A percentile compares a stretch with the other conserved stretches of the same genome.
Evolutionary conservation across 129 eudicot genomes (phyloP).

Genomic region (Pseudognaphalium luteoalbum): DNA sequence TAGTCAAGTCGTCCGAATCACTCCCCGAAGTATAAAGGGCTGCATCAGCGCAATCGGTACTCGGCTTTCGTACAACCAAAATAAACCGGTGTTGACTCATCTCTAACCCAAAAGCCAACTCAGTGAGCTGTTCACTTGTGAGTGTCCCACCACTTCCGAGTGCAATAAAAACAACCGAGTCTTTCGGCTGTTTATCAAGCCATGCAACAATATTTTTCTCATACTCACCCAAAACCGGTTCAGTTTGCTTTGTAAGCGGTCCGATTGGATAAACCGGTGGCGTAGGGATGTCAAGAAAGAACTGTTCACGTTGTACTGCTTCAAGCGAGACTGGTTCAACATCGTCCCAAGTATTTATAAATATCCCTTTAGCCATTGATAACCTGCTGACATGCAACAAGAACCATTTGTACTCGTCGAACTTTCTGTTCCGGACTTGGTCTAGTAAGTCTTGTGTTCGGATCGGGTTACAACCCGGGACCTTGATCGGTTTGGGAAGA

Average conservation of each 20-base stretch:
- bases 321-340: conserved; percentile 37
- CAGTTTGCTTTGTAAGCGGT: conserved; percentile 40
- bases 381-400: conserved; percentile 34
- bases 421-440: conserved; percentile 33
- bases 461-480: conserved; percentile 49
- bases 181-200: conserved; percentile 49
- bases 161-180: conserved; percentile 46
- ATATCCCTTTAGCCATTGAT: conserved; percentile 36
- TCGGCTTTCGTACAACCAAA: conserved; percentile 44
- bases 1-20: conserved; percentile 16
- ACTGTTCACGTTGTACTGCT: conserved; percentile 30
- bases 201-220: conserved; percentile 30
- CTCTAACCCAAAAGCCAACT: conserved; percentile 57
- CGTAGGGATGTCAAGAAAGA: conserved; percentile 21
- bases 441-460: conserved; percentile 36
- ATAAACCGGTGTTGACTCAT: conserved; percentile 52
- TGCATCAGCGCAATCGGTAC: conserved; percentile 14
- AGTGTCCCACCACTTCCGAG: conserved; percentile 62
- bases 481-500: conserved; percentile 30
- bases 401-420: conserved; percentile 44
- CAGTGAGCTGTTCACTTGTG: conserved; percentile 42
- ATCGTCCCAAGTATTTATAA: conserved; percentile 51
- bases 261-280: conserved; percentile 52
- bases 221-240: not conserved
- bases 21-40: conserved; percentile 30